Evolutionary conservation across 768 basidiomycete genomes (phyloP).

Genomic region (Suillus decipiens): DNA sequence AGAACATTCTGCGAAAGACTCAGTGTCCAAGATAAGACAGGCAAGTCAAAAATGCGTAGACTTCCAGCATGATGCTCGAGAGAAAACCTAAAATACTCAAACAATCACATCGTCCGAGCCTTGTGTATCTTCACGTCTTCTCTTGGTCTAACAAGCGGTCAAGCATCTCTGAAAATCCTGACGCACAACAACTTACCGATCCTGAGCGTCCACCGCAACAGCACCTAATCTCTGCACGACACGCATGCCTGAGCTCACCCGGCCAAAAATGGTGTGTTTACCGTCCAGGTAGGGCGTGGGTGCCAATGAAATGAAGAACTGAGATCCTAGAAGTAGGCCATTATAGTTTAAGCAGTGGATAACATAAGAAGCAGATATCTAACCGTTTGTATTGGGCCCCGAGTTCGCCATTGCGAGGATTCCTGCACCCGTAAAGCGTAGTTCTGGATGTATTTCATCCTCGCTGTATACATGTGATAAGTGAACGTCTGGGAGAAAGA

Average conservation of each 20-base stretch:
- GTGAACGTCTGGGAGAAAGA: neutral
- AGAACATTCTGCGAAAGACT: neutral
- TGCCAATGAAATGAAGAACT: constrained; percentile 88
- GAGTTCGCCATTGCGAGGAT: constrained; percentile 98
- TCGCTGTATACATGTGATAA: constrained; percentile 48
- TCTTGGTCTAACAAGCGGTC: constrained; percentile 39
- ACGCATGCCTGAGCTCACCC: constrained; percentile 88
- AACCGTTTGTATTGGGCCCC: constrained; percentile 89
- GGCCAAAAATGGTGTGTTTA: constrained; percentile 89
- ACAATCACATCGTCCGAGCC: constrained; percentile 39
- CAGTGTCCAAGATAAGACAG: neutral
- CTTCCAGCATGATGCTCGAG: neutral
- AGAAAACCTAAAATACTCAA: neutral
- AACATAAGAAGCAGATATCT: constrained; percentile 25
- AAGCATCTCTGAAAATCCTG: neutral
- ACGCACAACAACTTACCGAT: constrained; percentile 56
- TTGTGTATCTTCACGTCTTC: constrained; percentile 94
- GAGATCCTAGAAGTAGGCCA: constrained; percentile 66
- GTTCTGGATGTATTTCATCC: constrained; percentile 88
- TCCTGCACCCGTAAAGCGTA: constrained; percentile 94
- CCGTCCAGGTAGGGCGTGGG: constrained; percentile 85
- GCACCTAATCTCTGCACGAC: constrained; percentile 91
- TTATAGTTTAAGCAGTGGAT: neutral
- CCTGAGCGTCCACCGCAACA: constrained; percentile 86
- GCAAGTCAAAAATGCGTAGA: neutral